Base-by-base conservation (phyloP, 352 stramenopile genomes). In the Peronospora tabacina region DNA sequence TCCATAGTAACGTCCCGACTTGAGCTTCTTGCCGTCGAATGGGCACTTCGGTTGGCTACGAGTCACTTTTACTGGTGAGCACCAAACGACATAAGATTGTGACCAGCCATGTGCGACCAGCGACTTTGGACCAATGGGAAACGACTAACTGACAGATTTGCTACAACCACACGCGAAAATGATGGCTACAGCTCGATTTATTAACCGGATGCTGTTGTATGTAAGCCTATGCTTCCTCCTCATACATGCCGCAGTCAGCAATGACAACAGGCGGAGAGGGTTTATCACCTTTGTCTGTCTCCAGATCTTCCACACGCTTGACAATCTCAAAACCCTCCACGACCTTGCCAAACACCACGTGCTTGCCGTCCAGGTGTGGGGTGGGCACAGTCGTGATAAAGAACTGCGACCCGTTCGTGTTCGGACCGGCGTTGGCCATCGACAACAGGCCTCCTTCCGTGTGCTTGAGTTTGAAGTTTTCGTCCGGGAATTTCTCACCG, bases 381-480 rank as follows among this genome's bases (percentile, higher is more conserved):
- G 94, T 99, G 42, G 94, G 68, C 55, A 90, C 80, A 19, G 86
- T 90, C 66, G 85, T 95, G 64, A 98, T 87, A 71, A 98, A 98
- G 71, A 98, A 98, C 85, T 98, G 95, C 48, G 88, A 98, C 40
- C 94, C 91, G 67, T 98, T 98, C 49, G 95, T 98, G 65, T 91
- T 88, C 29, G 95, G 93, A 16, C 94, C 94, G 9, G 91, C 85
- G 76, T 98, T 98, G 1, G 94, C 94, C 94, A 98, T 98, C 32
- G 90, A 98, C 42, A 98, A 66, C 45, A 97, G 78, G 13, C 95
- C 96, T 38, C 85, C 68, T 52, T 96, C 86, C 56, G 88, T 96
- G 75, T 99, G 96, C 63, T 97, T 98, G 35, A 98, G 71, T n/a
- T 75, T 63, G 68, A 99, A 98, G 78, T 98, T 99, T 71, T 99